phyloP scores from a whole-genome alignment of 257 asterid genomes.

The Rehmannia glutinosa region DNA sequence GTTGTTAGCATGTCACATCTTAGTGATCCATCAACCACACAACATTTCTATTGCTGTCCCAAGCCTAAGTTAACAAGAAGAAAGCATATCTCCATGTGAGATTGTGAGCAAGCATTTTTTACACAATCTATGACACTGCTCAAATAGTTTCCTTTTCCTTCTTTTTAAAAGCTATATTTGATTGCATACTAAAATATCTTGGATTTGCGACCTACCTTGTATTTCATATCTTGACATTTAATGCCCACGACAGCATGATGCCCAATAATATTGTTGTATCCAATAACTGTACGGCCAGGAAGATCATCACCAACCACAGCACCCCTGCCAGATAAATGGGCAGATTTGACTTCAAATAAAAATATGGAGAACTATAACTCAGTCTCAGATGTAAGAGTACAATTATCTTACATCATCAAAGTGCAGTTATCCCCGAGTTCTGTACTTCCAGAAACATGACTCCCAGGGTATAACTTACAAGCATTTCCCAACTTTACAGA shows the following conservation, averaged over 20 bases:
- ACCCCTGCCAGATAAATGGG: constrained; percentile 48
- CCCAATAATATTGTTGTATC: constrained; percentile 76
- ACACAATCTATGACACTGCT: constrained; percentile 12
- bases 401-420: constrained; percentile 57
- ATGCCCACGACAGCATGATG: constrained; percentile 85
- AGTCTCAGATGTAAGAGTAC: not conserved
- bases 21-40: not conserved
- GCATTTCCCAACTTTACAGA: constrained; percentile 59
- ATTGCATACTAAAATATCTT: not conserved
- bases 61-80: not conserved
- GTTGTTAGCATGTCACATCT: not conserved
- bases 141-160: not conserved
- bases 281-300: constrained; percentile 80
- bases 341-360: constrained; percentile 14
- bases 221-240: constrained; percentile 92
- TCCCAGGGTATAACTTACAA: constrained; percentile 73
- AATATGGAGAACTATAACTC: not conserved
- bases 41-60: not conserved
- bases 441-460: constrained; percentile 81
- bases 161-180: not conserved
- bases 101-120: not conserved
- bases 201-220: constrained; percentile 47
- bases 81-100: not conserved
- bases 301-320: constrained; percentile 91
- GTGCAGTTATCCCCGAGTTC: constrained; percentile 73